These are phyloP conservation scores for Nymphaea thermarum DNA, from an alignment of 164 flowering plant species.

Conservation along the genomic window DNA sequence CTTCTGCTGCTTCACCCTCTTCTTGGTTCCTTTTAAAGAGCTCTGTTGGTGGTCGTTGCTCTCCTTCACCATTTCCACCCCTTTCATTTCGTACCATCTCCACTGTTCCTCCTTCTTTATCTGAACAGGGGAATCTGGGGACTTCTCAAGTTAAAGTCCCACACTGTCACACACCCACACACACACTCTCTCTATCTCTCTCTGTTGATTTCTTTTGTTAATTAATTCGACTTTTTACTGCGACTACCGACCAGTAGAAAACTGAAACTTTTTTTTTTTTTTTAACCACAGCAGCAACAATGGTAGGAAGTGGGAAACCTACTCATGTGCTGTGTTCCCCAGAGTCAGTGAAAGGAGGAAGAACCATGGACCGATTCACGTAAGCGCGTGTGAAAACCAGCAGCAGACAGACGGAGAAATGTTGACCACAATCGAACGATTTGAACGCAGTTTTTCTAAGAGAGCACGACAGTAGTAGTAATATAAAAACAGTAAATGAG, in stretches of 20 bases:
- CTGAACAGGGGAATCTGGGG: constrained; percentile 54
- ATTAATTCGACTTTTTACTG: background rate
- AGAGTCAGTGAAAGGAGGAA: too few species aligned
- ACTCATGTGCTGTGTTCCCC: background rate
- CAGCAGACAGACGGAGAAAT: background rate
- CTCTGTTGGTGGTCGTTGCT: background rate
- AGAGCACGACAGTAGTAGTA: background rate
- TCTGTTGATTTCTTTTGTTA: too few species aligned
- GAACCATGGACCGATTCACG: background rate
- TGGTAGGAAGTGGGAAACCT: too few species aligned
- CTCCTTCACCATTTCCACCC: constrained; percentile 36
- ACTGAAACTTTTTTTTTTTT: background rate
- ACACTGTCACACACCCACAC: constrained; percentile 5
- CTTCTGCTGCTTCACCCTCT: background rate
- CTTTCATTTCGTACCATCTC: constrained; percentile 88
- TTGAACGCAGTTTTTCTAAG: background rate
- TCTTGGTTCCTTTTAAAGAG: background rate
- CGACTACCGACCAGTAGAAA: background rate
- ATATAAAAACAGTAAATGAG: background rate
- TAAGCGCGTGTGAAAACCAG: background rate
- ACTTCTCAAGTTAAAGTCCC: constrained; percentile 21
- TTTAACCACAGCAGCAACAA: too few species aligned
- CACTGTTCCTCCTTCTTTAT: constrained; percentile 73
- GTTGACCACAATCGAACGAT: background rate
- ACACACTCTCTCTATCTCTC: background rate